These are phyloP conservation scores for Ceratocystis alfenasii DNA, from an alignment of 2,329 filamentous ascomycete genomes.

Conservation along the genomic window DNA sequence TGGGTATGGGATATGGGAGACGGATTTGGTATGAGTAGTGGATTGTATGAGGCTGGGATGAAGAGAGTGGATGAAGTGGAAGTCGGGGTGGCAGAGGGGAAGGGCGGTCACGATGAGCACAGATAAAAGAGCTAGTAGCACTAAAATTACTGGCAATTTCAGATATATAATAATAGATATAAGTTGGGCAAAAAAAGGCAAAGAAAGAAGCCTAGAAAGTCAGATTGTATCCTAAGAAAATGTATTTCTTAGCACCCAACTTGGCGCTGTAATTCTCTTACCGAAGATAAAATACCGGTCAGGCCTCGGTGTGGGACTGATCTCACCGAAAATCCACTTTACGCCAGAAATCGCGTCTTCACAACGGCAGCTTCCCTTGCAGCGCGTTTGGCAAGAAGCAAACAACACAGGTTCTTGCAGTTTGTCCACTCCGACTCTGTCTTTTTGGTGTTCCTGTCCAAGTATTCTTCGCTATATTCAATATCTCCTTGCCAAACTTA, in stretches of 20 bases:
- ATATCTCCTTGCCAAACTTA: background rate
- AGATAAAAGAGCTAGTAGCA: no score
- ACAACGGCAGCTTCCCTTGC: background rate
- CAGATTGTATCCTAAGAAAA: no score
- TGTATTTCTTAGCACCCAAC: background rate
- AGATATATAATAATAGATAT: no score
- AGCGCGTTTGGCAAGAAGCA: background rate
- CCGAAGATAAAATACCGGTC: background rate
- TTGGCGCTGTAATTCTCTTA: background rate
- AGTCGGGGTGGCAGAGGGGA: no score
- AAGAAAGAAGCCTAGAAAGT: no score
- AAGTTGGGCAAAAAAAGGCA: no score
- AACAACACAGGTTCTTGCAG: background rate
- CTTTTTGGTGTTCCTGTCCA: background rate
- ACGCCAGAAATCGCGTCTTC: constrained; percentile 2
- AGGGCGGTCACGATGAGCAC: no score
- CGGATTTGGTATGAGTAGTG: no score
- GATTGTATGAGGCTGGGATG: no score
- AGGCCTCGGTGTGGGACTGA: background rate
- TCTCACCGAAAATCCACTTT: constrained; percentile 7
- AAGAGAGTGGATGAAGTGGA: no score
- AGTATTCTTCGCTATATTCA: background rate
- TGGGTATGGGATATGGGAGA: no score
- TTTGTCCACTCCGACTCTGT: background rate
- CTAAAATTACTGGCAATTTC: no score